Base-by-base conservation (phyloP, 257 asterid genomes). In the Solanum rostratum region DNA sequence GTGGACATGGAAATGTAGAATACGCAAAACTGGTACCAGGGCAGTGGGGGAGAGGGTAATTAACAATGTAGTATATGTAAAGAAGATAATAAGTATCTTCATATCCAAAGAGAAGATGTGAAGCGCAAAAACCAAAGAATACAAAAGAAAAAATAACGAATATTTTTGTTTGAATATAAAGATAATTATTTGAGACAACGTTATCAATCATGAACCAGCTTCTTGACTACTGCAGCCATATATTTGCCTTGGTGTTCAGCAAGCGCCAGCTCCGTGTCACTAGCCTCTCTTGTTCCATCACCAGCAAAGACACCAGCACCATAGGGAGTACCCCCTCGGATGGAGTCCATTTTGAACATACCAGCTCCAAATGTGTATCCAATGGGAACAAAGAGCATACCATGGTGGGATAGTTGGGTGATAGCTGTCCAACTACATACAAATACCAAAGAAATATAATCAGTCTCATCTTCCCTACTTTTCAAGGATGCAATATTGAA, bases 291-390 rank as follows among this genome's bases (percentile, higher is more conserved):
- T 14, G 87, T 82, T 43, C 89, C 92, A 80, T 85, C 90, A 22
- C 91, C 94, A 52, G 88, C 92, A 69, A 88, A 87, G 12, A 87
- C 91, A 78, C 89, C 98, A 3, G 88, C 93, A 59, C 93, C 93
- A n/a, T 87, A 90, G 0, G 91, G 89, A 79, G 91, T 71, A 29
- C 91, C 93, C 19, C 97, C 97, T 85, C 94, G 86, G 3, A 90
- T 84, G 41, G 92, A 88, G 81, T 93, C 95, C 95, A 92, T 90
- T 84, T 90, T 93, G 90, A 93, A 94, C 97, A 92, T 93, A 33
- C 93, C 96, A 1, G 96, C 97, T 54, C 95, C 98, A 85, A 94
- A 94, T 12, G 97, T 93, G 89, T 93, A 92, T 5, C 95, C 98
- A 29, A 94, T 90, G 12, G 97, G 98, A 85, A 94, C 95, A 87